Base-by-base conservation (phyloP, 2,329 filamentous ascomycete genomes). In the Diaporthe helianthi region DNA sequence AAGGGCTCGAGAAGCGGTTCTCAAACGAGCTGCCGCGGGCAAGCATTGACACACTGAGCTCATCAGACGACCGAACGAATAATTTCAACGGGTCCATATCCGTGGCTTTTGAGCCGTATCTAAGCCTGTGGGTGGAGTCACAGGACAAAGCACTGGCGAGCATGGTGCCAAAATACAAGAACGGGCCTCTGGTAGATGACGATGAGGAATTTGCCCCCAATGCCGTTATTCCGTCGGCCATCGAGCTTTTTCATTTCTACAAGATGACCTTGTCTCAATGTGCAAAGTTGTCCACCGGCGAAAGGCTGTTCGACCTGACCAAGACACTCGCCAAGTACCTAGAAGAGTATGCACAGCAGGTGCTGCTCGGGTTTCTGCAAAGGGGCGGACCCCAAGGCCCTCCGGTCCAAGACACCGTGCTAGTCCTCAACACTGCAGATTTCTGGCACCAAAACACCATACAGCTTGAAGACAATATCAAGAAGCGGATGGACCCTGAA, bases 161-260 rank as follows among this genome's bases (percentile, higher is more conserved):
- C 9, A 89, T 98, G 80, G 93, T 99, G 72, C 94, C 94, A 0
- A 93, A 90, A 78, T 98, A 98, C 80, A 93, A 92, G 73, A 88
- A 86, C 70, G 93, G 97, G 74, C 92, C 93, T 0, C 85, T 97
- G 3, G 86, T 94, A 49, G 89, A 93, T 3, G 83, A 87, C 0
- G 96, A 98, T 73, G 96, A 99, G 74, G 96, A 99, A 68, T 98
- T 98, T 79, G 93, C 93, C 51, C 85, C 92, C 0, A 93, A 97
- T 78, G 90, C 93, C 53, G 95, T 99, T 68, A 95, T 98, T 69
- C 86, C 92, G 1, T 98, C 96, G 0, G 97, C 96, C 4, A 98
- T 97, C 54, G 96, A 99, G 77, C 87, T 99, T 0, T 99, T 99
- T 80, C 93, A 97, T 76, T 97, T 98, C 78, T 99, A 99, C 81